phyloP scores from a whole-genome alignment of 176 grass and related monocot species.

The Ampelocalamus luodianensis region DNA sequence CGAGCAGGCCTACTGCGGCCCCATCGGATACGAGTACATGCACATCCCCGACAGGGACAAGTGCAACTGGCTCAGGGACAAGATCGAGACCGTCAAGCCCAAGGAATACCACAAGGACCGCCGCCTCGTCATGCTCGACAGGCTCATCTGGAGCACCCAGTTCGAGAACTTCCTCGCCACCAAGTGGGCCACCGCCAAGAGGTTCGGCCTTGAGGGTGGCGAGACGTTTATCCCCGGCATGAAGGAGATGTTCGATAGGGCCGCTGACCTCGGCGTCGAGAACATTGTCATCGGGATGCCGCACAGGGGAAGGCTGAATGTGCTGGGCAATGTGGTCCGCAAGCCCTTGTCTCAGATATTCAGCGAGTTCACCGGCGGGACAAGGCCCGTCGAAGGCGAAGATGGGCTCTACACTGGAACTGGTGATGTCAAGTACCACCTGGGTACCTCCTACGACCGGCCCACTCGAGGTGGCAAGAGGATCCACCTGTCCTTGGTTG shows the following conservation, averaged over 20 bases:
- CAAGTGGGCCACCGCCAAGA: slow-evolving; percentile 92
- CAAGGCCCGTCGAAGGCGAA: slow-evolving; percentile 81
- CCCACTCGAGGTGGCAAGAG: slow-evolving; percentile 86
- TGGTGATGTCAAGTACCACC: slow-evolving; percentile 93
- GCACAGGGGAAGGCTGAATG: slow-evolving; percentile 94
- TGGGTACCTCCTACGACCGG: slow-evolving; percentile 92
- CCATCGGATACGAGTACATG: slow-evolving; percentile 93
- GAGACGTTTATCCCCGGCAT: slow-evolving; percentile 96
- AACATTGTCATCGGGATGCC: slow-evolving; percentile 97
- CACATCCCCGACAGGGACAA: slow-evolving; percentile 89
- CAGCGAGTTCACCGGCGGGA: slow-evolving; percentile 88
- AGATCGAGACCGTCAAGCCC: slow-evolving; percentile 68
- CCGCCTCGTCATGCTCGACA: slow-evolving; percentile 80
- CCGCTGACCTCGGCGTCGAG: slow-evolving; percentile 74
- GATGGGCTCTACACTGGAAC: slow-evolving; percentile 93
- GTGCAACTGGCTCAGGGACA: slow-evolving; percentile 94
- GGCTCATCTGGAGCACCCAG: slow-evolving; percentile 94
- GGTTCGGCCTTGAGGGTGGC: slow-evolving; percentile 86
- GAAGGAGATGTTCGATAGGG: slow-evolving; percentile 96
- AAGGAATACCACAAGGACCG: slow-evolving; percentile 62
- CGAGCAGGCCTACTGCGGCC: slow-evolving; percentile 85
- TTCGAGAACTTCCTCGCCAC: slow-evolving; percentile 97
- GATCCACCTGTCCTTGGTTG: slow-evolving; percentile 89
- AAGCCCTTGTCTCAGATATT: slow-evolving; percentile 96
- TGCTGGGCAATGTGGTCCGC: slow-evolving; percentile 85